Evolutionary conservation across 2,329 filamentous ascomycete species (phyloP).

Genomic region (Scedosporium apiospermum): DNA sequence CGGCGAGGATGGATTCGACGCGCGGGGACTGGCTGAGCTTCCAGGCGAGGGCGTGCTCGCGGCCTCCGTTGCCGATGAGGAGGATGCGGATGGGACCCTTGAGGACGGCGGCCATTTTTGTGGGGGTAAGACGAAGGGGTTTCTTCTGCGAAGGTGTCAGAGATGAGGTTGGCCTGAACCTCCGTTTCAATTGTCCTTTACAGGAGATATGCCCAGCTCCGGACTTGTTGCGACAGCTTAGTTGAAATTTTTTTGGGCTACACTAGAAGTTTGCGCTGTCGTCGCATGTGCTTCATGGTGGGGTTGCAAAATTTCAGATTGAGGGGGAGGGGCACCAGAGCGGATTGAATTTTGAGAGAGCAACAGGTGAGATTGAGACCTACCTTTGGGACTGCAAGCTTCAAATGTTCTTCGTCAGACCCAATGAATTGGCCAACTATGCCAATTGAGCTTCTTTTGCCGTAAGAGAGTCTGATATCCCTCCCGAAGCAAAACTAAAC

Average conservation of each 20-base stretch:
- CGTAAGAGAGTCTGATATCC: too few relatives aligned
- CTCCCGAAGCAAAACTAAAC: too few relatives aligned
- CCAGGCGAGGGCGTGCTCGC: conserved; percentile 92
- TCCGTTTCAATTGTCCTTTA: not conserved
- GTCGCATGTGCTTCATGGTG: not conserved
- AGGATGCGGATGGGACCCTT: conserved; percentile 48
- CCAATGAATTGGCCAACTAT: too few relatives aligned
- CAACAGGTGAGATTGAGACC: too few relatives aligned
- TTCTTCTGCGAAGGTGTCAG: not conserved
- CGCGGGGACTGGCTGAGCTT: conserved; percentile 75
- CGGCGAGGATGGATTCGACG: conserved; percentile 64
- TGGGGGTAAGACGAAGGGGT: not conserved
- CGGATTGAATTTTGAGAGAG: too few relatives aligned
- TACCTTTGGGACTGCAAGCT: too few relatives aligned
- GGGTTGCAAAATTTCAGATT: not conserved
- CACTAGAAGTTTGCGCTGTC: not conserved
- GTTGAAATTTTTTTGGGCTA: too few relatives aligned
- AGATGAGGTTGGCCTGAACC: not conserved
- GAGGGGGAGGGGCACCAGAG: not conserved
- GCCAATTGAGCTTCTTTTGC: too few relatives aligned
- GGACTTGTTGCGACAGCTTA: not conserved
- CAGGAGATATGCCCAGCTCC: not conserved
- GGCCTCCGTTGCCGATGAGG: conserved; percentile 85
- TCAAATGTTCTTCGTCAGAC: too few relatives aligned
- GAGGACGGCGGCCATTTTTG: conserved; percentile 4